Base-by-base conservation (phyloP, 2,329 filamentous ascomycete species). In the Venturia pyrina region DNA sequence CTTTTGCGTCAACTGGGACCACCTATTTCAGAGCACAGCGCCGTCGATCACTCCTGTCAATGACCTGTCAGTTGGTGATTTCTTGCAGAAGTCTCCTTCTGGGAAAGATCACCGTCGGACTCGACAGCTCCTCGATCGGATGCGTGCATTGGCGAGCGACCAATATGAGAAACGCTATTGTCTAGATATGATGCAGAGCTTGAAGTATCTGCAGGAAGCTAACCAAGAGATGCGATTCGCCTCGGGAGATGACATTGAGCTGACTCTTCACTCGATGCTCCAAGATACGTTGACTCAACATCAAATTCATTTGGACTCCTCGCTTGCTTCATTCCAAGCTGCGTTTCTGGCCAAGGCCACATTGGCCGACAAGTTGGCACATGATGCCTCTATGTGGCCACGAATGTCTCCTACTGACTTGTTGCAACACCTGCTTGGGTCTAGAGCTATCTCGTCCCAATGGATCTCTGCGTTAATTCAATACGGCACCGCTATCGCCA, bases 381-480 rank as follows among this genome's bases (percentile, higher is more conserved):
- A 59, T 21, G 53, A 59, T 0, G 78, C 75, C 0, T 69, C 74
- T 0, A 70, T 83, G 0, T 81, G 78, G 78, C 82, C 83, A 0
- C 74, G 75, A 1, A 66, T 79, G 0, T 80, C 79, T 0, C 75
- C 74, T 0, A 65, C 76, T 0, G 72, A 79, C 0, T 60, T 83
- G 0, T 75, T 85, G 0, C 77, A 82, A 66, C 78, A 79, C 48
- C 71, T 85, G 0, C 72, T 78, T 5, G 53, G 15, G 5, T 34
- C 53, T 15, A 34, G 6, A 13, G 24, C 15, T 6, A 32, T 59
- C 24, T 11, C 28, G 28, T 59, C 53, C 2, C 5, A n/a, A n/a
- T 59, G 53, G 53, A 59, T 6, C 10, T 5, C 13, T 11, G 32
- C 53, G 15, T 28, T 59, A 11, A 19, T 59, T 34, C 32, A 59